phyloP scores from a whole-genome alignment of 441 rosid genomes.

The Erodium trifolium region DNA sequence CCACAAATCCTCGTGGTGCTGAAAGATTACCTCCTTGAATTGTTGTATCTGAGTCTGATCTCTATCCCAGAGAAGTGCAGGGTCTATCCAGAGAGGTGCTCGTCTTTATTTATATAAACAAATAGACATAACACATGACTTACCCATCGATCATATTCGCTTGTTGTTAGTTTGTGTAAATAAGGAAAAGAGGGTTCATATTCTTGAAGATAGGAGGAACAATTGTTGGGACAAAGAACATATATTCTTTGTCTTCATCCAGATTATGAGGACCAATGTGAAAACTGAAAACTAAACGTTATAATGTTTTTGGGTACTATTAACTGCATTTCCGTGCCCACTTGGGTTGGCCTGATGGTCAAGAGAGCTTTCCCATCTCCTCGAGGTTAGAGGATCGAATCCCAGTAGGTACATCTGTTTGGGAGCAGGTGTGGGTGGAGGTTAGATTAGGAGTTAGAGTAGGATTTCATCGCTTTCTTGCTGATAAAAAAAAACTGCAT shows the following conservation, averaged over 20 bases:
- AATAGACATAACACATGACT: background rate
- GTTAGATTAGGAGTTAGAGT: too few species aligned
- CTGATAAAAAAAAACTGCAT: too few species aligned
- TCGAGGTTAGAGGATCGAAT: too few species aligned
- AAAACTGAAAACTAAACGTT: background rate
- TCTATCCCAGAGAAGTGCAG: constrained; percentile 73
- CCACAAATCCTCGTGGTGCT: constrained; percentile 88
- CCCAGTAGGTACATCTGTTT: too few species aligned
- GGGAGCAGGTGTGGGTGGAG: too few species aligned
- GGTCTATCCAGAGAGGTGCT: constrained; percentile 76
- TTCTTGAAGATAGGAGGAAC: background rate
- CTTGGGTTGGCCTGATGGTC: too few species aligned
- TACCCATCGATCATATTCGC: background rate
- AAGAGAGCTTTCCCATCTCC: too few species aligned
- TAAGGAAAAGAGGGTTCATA: background rate
- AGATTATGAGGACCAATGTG: background rate
- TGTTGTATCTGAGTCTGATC: constrained; percentile 65
- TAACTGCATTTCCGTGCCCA: background rate
- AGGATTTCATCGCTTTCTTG: too few species aligned
- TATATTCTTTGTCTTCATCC: background rate
- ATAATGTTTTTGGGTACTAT: background rate
- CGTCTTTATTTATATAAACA: constrained; percentile 5
- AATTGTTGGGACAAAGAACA: background rate
- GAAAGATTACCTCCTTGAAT: constrained; percentile 89
- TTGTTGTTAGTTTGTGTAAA: background rate